phyloP scores from a whole-genome alignment of 75 land plant species.

The Isoetes taiwanensis region DNA sequence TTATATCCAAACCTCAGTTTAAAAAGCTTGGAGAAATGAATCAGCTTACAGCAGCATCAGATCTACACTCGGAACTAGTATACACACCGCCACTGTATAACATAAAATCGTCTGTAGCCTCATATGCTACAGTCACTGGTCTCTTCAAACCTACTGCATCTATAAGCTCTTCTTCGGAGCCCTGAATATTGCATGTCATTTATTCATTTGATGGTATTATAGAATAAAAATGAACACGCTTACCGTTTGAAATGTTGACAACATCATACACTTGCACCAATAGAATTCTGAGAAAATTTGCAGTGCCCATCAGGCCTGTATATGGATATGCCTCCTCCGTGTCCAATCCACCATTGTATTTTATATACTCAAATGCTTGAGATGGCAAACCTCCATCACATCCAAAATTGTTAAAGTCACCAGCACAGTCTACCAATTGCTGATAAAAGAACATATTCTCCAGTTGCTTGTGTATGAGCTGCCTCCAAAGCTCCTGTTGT shows the following conservation, averaged over 20 bases:
- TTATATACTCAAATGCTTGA: slow-evolving; percentile 93
- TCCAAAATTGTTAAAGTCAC: slow-evolving; percentile 79
- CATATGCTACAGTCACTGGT: slow-evolving; percentile 92
- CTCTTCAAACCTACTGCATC: slow-evolving; percentile 80
- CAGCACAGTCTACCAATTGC: slow-evolving; percentile 93
- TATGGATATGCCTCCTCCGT: slow-evolving; percentile 94
- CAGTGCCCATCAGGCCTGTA: slow-evolving; percentile 47
- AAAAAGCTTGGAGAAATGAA: neutral
- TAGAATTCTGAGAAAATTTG: slow-evolving; percentile 49
- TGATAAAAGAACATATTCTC: slow-evolving; percentile 69
- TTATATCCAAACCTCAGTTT: neutral
- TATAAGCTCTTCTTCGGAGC: slow-evolving; percentile 83
- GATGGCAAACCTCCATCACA: slow-evolving; percentile 94
- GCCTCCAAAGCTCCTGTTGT: slow-evolving; percentile 95
- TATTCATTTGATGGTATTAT: too few species aligned
- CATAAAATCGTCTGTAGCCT: slow-evolving; percentile 53
- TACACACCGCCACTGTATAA: slow-evolving; percentile 72
- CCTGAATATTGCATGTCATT: slow-evolving; percentile 13
- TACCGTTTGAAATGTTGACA: slow-evolving; percentile 77
- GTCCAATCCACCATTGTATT: slow-evolving; percentile 89
- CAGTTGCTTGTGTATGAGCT: slow-evolving; percentile 88
- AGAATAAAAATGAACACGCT: too few species aligned
- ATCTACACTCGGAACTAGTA: slow-evolving; percentile 50
- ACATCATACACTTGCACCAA: slow-evolving; percentile 68
- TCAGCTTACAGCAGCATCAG: slow-evolving; percentile 48